Evolutionary conservation across 2,329 filamentous ascomycete species (phyloP), one percentile per base, ranked within the genome.

Genomic region (Trichoderma semiorbis): DNA sequence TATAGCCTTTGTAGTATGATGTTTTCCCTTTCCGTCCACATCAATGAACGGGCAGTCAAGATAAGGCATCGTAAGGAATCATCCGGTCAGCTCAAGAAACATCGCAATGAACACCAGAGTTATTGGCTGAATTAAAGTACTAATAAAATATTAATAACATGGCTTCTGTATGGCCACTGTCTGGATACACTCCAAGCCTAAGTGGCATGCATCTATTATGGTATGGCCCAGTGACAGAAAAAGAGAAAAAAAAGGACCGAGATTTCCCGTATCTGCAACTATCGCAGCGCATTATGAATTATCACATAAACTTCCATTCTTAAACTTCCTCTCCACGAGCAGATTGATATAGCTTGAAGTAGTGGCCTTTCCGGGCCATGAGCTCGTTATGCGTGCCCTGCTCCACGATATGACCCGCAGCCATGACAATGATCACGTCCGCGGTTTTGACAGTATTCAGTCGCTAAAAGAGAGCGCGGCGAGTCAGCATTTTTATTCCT

Each of bases 261-360:
- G 16, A 63, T 63, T 47, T n/a, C 24, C 26, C 36, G 18, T 7
- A n/a, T 14, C 36, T 63, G 24, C 36, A 30, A 30, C 36, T 30
- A 47, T 47, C 36, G 24, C 36, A 63, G 61, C 24, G 12, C 10
- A 28, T 30, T 47, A 39, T 12, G 24, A 50, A 18, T 43, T 18
- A 43, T 24, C 8, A 24, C 39, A 47, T 65, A 21, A 50, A 21
- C 21, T 30, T 28, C 24, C 61, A 47, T 24, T 16, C 10, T 11
- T 43, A 39, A 11, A 67, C 14, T n/a, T 18, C 32, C 3, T 71
- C 70, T 28, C 18, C 63, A 4, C 21, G 63, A 28, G 70, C 43
- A 12, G 63, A 36, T 32, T 71, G 70, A 24, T 71, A 55, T 67
- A 72, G 63, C 39, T 64, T 70, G 18, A 65, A 70, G 28, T 72